Percentiles rank a stretch among this genome's conserved stretches.
Conservation (phyloP, 2,329 filamentous ascomycete genomes). For the Talaromyces albobiverticillius region DNA sequence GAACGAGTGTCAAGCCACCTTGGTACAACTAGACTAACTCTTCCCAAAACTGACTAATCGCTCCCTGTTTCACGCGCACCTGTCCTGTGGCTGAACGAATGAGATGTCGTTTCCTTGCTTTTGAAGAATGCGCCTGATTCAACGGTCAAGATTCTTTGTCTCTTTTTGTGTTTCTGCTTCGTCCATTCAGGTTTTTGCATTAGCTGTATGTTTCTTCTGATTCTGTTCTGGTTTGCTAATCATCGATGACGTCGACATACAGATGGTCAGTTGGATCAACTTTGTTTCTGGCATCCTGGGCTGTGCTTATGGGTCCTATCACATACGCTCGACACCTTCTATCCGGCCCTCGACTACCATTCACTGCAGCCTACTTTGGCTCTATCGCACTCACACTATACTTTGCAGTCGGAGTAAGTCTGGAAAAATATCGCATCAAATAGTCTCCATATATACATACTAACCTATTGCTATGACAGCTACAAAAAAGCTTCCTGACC, state of each 20-base stretch:
- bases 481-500: slow-evolving; percentile 80
- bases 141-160: neutral
- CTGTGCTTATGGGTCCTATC: slow-evolving; percentile 87
- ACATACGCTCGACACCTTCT: slow-evolving; percentile 80
- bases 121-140: slow-evolving; percentile 9
- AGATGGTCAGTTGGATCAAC: slow-evolving; percentile 95
- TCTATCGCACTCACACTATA: slow-evolving; percentile 87
- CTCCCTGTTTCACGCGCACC: slow-evolving; percentile 3
- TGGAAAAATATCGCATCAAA: slow-evolving; percentile 4
- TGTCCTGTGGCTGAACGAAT: slow-evolving; percentile 10
- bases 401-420: slow-evolving; percentile 83
- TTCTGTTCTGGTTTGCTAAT: neutral
- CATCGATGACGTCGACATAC: slow-evolving; percentile 14
- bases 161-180: neutral
- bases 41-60: neutral
- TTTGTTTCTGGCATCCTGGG: slow-evolving; percentile 89
- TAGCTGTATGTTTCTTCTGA: no score
- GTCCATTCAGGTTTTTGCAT: neutral
- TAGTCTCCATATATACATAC: slow-evolving; percentile 20
- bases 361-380: slow-evolving; percentile 92
- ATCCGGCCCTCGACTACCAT: slow-evolving; percentile 80
- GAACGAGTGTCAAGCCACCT: slow-evolving; percentile 12
- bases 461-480: slow-evolving; percentile 49
- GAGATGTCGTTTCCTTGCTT: slow-evolving; percentile 1
- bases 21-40: neutral